Evolutionary conservation across 305 asterid species (phyloP), one percentile per base, ranked within the genome.

Genomic region (Stenogyne calaminthoides): DNA sequence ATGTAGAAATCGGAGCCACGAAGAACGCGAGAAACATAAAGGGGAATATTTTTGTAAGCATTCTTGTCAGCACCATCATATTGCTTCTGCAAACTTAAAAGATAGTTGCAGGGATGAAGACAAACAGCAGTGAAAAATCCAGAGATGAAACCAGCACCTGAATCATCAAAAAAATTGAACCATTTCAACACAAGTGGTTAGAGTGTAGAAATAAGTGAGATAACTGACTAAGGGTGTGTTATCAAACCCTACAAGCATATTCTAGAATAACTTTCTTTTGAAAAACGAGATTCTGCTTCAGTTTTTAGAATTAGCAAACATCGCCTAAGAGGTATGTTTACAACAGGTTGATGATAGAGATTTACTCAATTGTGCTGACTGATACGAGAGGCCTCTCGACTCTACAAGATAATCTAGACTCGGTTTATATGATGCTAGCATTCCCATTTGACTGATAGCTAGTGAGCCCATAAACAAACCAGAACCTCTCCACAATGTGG

Each of bases 71-170:
- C 58, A 39, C 4, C 15, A 39, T 0, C 11, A 73, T 64, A 54
- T 64, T n/a, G 11, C 36, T n/a, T 27, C 49, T 25, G 20, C 36
- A 55, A 19, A 22, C 5, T 36, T 10, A 14, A 1, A 12, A 64
- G 9, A 39, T 73, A 73, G 3, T 0, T 0, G 1, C 19, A 64
- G 54, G 77, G 71, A 73, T 40, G 57, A 9, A 15, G 8, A 55
- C 46, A 65, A 22, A 58, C 72, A 55, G 72, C 19, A 1, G 66
- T 11, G 20, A 16, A 64, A 42, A 73, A 64, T 73, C 66, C 77
- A 25, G 77, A 73, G 56, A 73, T 39, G 72, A 73, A 44, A 64
- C 72, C 16, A 0, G 72, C 72, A 29, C 72, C 77, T 64, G 67
- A 25, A 64, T 11, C 63, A 72, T 49, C 52, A 55, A 6, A 18